Conservation (phyloP, 2,329 filamentous ascomycete species). For the Cordyceps fumosorosea region DNA sequence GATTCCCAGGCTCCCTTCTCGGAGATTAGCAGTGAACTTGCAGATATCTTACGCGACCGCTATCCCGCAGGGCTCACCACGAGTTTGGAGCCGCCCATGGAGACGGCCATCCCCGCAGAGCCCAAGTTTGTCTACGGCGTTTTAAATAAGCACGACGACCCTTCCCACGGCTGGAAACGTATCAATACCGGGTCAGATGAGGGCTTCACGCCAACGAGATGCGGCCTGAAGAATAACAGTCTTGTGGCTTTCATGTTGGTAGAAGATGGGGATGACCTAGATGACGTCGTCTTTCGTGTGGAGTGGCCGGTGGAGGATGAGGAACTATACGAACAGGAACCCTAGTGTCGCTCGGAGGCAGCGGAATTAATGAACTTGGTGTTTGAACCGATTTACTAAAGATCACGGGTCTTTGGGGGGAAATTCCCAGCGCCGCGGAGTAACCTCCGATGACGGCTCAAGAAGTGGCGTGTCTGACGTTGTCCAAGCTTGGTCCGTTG, state of each 20-base stretch:
- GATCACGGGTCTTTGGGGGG: neutral
- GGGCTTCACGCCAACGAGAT: constrained; percentile 32
- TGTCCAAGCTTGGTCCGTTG: neutral
- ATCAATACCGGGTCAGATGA: constrained; percentile 32
- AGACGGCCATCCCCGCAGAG: constrained; percentile 33
- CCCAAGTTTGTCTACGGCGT: constrained; percentile 41
- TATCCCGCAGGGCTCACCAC: constrained; percentile 47
- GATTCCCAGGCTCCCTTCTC: constrained; percentile 51
- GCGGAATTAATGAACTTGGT: neutral
- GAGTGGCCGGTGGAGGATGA: constrained; percentile 40
- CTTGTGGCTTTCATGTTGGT: constrained; percentile 45
- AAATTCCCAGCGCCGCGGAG: neutral
- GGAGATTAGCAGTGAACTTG: constrained; percentile 50
- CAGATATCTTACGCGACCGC: constrained; percentile 49
- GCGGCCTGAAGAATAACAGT: constrained; percentile 40
- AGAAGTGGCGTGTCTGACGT: constrained; percentile 3
- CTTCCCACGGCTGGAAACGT: constrained; percentile 42
- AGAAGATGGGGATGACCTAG: constrained; percentile 30
- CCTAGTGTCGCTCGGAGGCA: neutral
- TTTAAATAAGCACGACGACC: constrained; percentile 38
- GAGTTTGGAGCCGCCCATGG: constrained; percentile 25
- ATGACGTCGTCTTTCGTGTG: constrained; percentile 37
- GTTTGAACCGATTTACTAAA: neutral
- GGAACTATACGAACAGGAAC: constrained; percentile 22
- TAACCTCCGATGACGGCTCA: constrained; percentile 8